Evolutionary conservation across 1,139 yeast genomes (phyloP).

Genomic region (Geotrichum siamense): DNA sequence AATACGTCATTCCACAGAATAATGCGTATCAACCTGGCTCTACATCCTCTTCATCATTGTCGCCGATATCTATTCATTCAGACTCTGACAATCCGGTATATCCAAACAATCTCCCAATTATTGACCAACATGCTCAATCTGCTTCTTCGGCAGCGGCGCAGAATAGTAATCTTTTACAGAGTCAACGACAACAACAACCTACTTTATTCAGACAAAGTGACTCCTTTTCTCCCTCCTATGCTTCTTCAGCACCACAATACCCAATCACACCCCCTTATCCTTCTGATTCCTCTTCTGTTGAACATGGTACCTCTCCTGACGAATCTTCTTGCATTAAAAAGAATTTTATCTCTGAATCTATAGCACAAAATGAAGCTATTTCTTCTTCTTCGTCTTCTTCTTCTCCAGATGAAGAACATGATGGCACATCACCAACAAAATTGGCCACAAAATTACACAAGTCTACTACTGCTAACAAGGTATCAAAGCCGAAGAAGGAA

Average conservation of each 20-base stretch:
- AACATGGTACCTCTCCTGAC: constrained; percentile 15
- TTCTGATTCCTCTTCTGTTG: constrained; percentile 13
- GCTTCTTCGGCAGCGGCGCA: too few relatives aligned
- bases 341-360: constrained; percentile 9
- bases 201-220: background rate
- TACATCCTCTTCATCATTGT: constrained; percentile 14
- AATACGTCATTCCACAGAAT: background rate
- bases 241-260: constrained; percentile 3
- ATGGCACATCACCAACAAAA: constrained; percentile 12
- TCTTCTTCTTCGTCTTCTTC: background rate
- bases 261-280: constrained; percentile 19
- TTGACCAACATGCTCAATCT: background rate
- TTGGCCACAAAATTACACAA: constrained; percentile 12
- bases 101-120: constrained; percentile 3
- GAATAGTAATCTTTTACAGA: background rate
- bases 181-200: background rate
- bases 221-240: background rate
- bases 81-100: constrained; percentile 13
- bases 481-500: constrained; percentile 39
- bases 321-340: constrained; percentile 7
- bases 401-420: background rate
- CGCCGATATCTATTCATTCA: constrained; percentile 16
- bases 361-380: constrained; percentile 5
- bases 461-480: constrained; percentile 26
- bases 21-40: constrained; percentile 2